Conservation (phyloP, 257 asterid genomes). For the Nemophila menziesii region DNA sequence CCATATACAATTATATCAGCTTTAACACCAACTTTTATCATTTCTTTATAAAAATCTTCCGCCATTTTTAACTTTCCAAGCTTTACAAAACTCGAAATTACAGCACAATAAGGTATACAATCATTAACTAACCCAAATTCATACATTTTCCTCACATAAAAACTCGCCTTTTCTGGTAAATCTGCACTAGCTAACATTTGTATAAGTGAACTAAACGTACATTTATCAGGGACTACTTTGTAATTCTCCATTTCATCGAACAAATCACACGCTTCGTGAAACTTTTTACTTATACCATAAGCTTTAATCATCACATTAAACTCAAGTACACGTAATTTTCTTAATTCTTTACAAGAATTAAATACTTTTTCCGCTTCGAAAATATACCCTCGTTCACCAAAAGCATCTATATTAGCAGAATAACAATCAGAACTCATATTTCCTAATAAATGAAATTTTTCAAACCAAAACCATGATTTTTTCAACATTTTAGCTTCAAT, state of each 20-base stretch:
- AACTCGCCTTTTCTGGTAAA: constrained; percentile 46
- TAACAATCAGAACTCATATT: constrained; percentile 77
- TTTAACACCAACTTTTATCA: constrained; percentile 37
- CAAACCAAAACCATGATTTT: constrained; percentile 65
- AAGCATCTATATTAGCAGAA: constrained; percentile 88
- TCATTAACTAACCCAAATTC: constrained; percentile 50
- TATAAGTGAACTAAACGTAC: constrained; percentile 70
- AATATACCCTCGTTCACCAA: constrained; percentile 67
- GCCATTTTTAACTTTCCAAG: constrained; percentile 49
- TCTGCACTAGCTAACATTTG: constrained; percentile 77
- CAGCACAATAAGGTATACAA: constrained; percentile 69
- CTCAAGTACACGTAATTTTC: constrained; percentile 38
- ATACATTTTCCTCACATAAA: constrained; percentile 63
- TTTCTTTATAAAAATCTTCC: constrained; percentile 43
- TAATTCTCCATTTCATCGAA: constrained; percentile 53
- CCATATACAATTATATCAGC: constrained; percentile 78
- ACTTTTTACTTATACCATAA: constrained; percentile 65
- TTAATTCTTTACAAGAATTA: constrained; percentile 35
- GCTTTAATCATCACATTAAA: constrained; percentile 94
- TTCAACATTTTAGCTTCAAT: constrained; percentile 64
- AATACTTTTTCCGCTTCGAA: constrained; percentile 57
- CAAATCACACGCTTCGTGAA: constrained; percentile 54
- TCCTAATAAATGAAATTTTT: constrained; percentile 64
- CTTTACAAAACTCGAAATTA: constrained; percentile 65
- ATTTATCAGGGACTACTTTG: constrained; percentile 56